Percentiles rank a stretch among this genome's conserved stretches.
These are phyloP conservation scores for Chaetomium sp. DNA, from an alignment of 2,329 filamentous ascomycete species.

Conservation along the genomic window DNA sequence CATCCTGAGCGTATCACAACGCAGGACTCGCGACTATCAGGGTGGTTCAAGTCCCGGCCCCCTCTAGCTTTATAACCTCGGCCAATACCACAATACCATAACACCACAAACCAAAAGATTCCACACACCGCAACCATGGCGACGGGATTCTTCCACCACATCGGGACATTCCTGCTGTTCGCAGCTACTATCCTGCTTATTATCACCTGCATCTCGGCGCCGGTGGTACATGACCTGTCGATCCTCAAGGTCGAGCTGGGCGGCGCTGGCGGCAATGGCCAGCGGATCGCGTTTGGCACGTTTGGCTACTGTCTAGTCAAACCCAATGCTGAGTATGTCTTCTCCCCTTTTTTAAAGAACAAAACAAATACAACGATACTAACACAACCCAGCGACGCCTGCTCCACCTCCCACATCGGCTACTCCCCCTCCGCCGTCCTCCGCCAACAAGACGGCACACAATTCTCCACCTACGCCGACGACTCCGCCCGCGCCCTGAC, in stretches of 20 bases:
- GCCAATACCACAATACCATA: no score
- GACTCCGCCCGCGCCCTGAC: constrained; percentile 46
- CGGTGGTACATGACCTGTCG: constrained; percentile 49
- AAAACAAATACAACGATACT: background rate
- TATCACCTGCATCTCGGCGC: constrained; percentile 52
- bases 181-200: constrained; percentile 49
- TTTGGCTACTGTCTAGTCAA: constrained; percentile 49
- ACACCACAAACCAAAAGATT: no score
- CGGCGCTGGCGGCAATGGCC: constrained; percentile 22
- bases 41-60: no score
- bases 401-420: constrained; percentile 44
- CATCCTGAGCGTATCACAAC: no score
- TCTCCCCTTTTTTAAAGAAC: background rate
- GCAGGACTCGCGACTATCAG: no score
- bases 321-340: constrained; percentile 11
- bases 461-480: constrained; percentile 38
- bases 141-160: constrained; percentile 45
- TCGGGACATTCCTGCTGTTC: constrained; percentile 53
- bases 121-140: constrained; percentile 35
- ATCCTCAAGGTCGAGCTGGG: constrained; percentile 47
- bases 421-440: constrained; percentile 49
- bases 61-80: no score
- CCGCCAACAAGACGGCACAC: constrained; percentile 29
- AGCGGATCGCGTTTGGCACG: constrained; percentile 36
- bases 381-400: constrained; percentile 34